phyloP scores from a whole-genome alignment of 441 rosid genomes.

The Capsella rubella region DNA sequence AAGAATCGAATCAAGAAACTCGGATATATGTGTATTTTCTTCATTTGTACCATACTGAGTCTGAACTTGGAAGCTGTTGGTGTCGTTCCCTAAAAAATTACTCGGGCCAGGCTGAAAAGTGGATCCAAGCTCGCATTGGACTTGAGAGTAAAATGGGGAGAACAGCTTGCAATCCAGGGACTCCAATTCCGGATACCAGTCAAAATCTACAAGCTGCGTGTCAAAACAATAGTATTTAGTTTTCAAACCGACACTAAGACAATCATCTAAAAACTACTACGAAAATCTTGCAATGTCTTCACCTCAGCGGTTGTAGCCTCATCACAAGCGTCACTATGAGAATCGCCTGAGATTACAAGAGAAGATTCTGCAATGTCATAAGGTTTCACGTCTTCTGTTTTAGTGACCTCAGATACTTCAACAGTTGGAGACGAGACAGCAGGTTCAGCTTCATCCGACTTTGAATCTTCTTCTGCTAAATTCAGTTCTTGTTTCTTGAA shows the following conservation, averaged over 20 bases:
- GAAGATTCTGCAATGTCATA: conserved; percentile 30
- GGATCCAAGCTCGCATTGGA: conserved; percentile 53
- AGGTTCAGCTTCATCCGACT: conserved; percentile 54
- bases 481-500: conserved; percentile 73
- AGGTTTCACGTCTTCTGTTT: conserved; percentile 38
- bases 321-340: conserved; percentile 28
- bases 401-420: conserved; percentile 44
- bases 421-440: conserved; percentile 47
- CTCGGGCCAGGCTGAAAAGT: conserved; percentile 31
- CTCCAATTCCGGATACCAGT: conserved; percentile 40
- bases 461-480: conserved; percentile 40
- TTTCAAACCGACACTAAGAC: not conserved
- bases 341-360: conserved; percentile 26
- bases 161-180: conserved; percentile 50
- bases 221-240: conserved; percentile 37
- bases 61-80: conserved; percentile 31
- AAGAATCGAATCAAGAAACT: conserved; percentile 63
- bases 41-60: conserved; percentile 51
- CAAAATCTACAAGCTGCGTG: conserved; percentile 46
- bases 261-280: conserved; percentile 9
- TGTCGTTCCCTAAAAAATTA: conserved; percentile 14
- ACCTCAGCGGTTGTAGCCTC: conserved; percentile 50
- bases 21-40: conserved; percentile 47
- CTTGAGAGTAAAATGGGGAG: conserved; percentile 54
- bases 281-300: conserved; percentile 32